Conservation (phyloP, 2,329 filamentous ascomycete species). For the Chaetomiaceae sp. region DNA sequence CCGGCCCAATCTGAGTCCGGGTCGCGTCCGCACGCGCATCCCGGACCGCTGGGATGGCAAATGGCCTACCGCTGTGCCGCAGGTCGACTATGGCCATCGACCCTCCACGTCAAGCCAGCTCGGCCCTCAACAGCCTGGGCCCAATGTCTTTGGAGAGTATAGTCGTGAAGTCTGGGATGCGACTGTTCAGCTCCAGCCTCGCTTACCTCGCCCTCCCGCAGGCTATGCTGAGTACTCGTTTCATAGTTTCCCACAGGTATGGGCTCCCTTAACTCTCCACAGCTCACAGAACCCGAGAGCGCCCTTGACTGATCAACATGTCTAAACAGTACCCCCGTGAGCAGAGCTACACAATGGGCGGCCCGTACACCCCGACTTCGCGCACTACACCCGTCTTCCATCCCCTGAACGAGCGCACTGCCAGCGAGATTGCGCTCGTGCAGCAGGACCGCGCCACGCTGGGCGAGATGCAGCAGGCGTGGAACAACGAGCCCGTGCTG, state of each 20-base stretch:
- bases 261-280: background rate
- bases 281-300: too few species aligned
- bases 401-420: slow-evolving; percentile 9
- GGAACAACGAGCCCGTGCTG: background rate
- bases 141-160: too few species aligned
- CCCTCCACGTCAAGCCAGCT: too few species aligned
- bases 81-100: background rate
- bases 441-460: slow-evolving; percentile 8
- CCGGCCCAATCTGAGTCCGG: background rate
- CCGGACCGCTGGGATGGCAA: slow-evolving; percentile 1
- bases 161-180: too few species aligned
- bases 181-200: too few species aligned
- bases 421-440: background rate
- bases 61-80: background rate
- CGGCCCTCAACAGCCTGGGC: too few species aligned
- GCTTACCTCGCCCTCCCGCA: background rate
- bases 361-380: background rate
- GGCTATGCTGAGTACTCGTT: background rate
- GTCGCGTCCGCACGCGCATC: slow-evolving; percentile 1
- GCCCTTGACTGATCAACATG: too few species aligned
- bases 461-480: slow-evolving; percentile 8
- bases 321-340: background rate
- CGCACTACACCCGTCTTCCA: slow-evolving; percentile 8
- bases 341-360: background rate
- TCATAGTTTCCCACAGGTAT: background rate